Base-by-base conservation (phyloP, 768 basidiomycete species). In the Serendipita indica region DNA sequence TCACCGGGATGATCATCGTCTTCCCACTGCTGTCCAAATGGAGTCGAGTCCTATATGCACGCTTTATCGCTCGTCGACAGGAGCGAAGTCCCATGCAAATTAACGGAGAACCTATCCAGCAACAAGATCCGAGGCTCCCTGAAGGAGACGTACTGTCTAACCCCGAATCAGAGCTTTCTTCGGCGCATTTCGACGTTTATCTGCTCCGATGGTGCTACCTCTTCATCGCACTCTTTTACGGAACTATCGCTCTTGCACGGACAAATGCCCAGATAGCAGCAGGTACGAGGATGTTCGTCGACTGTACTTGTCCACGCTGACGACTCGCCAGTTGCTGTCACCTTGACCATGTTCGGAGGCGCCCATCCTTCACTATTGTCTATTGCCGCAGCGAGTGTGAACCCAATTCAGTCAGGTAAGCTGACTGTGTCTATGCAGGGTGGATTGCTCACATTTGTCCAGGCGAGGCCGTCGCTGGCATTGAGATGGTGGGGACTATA, bases 121-220 rank as follows among this genome's bases (percentile, higher is more conserved):
- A 10, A 37, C 35, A 10, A n/a, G 35, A 10, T 10, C 35, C 35
- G 10, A 37, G 10, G 35, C 10, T 10, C 35, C 35, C 10, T 10
- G n/a, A n/a, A 10, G n/a, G 10, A n/a, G 49, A 54, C 22, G 7
- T 28, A 3, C 10, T 54, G 7, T 32, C 20, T 10, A 54, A 54
- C 22, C 49, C 49, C 10, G 16, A 10, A 16, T 54, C 49, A 18
- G 49, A 54, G 30, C 30, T 22, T 16, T 54, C 49, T 18, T 16
- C 20, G 7, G 49, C 49, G 7, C 49, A 54, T 28, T 54, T 54
- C 22, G 49, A 54, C 30, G 49, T 54, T 16, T 54, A 54, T 27
- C 49, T 54, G 16, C 49, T 54, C n/a, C 20, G 49, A 32, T 54
- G 49, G 49, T 54, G 20, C 30, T 54, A 30, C 16, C n/a, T 30